phyloP scores from a whole-genome alignment of 768 basidiomycete genomes.

The Russula brevipes region DNA sequence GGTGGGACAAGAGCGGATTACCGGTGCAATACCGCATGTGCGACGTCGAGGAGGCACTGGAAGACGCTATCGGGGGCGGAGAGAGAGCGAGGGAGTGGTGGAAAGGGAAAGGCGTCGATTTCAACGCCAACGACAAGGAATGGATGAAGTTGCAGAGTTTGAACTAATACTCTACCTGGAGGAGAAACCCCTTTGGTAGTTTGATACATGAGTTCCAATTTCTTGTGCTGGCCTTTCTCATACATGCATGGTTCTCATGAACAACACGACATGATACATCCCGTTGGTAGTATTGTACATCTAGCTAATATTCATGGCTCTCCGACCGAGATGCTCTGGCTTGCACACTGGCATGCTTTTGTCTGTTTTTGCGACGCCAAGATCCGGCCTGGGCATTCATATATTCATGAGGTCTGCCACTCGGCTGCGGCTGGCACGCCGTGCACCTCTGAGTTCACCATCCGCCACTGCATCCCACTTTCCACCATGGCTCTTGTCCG shows the following conservation, averaged over 20 bases:
- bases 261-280: too few species aligned
- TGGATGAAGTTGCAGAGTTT: conserved; percentile 82
- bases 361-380: too few species aligned
- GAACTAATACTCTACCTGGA: conserved; percentile 40
- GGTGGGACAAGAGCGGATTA: conserved; percentile 81
- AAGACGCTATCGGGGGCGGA: conserved; percentile 81
- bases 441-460: too few species aligned
- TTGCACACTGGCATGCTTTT: too few species aligned
- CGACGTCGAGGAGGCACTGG: conserved; percentile 87
- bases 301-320: background rate
- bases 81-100: conserved; percentile 75
- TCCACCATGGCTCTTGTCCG: conserved; percentile 2
- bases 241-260: background rate
- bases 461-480: too few species aligned
- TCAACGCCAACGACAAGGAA: conserved; percentile 77
- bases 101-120: conserved; percentile 75
- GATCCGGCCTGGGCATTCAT: too few species aligned
- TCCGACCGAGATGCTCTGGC: background rate
- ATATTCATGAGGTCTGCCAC: background rate
- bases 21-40: conserved; percentile 85
- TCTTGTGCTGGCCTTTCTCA: background rate
- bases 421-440: too few species aligned
- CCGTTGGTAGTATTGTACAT: background rate
- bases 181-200: background rate
- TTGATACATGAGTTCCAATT: background rate